Conservation (phyloP, 768 basidiomycete species). For the Tricholoma sp. region DNA sequence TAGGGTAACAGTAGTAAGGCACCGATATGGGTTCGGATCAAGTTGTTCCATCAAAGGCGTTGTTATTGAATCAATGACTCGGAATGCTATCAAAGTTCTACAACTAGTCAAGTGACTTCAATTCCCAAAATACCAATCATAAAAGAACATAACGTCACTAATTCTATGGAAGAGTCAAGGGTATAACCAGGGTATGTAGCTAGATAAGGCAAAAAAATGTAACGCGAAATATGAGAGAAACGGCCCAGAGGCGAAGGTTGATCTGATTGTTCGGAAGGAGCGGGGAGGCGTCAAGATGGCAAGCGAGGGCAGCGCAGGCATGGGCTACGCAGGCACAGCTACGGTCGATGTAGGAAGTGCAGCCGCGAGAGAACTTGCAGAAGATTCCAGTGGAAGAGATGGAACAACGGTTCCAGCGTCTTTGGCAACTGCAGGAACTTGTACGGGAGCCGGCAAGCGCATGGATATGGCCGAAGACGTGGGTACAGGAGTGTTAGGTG, state of each 20-base stretch:
- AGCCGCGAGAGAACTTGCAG: background rate
- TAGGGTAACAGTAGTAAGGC: constrained; percentile 9
- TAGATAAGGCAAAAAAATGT: background rate
- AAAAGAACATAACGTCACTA: background rate
- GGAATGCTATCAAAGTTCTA: no score
- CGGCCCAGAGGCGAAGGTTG: background rate
- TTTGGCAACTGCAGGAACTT: background rate
- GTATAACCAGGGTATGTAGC: background rate
- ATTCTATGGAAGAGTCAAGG: background rate
- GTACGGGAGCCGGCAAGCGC: background rate
- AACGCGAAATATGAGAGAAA: background rate
- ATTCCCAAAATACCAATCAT: background rate
- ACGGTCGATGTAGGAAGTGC: no score
- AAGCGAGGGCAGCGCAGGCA: no score
- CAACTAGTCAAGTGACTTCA: background rate
- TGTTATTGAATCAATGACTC: no score
- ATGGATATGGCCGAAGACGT: no score
- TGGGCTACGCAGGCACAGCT: no score
- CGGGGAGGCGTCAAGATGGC: no score
- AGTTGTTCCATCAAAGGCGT: no score
- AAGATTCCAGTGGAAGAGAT: no score
- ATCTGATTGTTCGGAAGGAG: background rate
- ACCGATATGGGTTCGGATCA: no score
- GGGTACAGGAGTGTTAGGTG: background rate
- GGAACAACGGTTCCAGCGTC: no score